A percentile compares a stretch with the other conserved stretches of the same genome.
phyloP scores from a whole-genome alignment of 1,284 basidiomycete genomes.

The Ganoderma multipileum region DNA sequence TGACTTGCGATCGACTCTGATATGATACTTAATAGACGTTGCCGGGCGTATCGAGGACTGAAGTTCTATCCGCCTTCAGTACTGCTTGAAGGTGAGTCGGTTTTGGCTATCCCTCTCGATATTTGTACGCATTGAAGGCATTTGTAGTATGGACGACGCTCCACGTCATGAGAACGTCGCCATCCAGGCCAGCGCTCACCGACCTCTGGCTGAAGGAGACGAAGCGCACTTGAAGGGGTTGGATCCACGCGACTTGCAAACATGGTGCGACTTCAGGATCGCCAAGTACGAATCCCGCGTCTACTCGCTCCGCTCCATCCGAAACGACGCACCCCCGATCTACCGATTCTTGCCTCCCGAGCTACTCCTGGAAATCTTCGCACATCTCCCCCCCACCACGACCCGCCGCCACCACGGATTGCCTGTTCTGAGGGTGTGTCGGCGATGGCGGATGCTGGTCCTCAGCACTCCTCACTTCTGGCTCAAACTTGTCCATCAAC shows the following conservation, averaged over 20 bases:
- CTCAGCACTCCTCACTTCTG: conserved; percentile 4
- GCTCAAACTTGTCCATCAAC: not conserved
- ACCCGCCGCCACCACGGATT: not conserved
- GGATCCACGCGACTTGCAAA: not conserved
- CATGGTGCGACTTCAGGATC: not conserved
- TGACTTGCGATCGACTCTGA: too few relatives aligned
- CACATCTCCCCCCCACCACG: not conserved
- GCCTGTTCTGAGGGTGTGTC: not conserved
- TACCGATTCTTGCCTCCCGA: conserved; percentile 1
- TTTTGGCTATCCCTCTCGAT: not conserved
- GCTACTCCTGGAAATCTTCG: not conserved
- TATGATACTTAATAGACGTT: too few relatives aligned
- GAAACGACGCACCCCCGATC: not conserved
- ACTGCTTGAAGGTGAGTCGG: not conserved
- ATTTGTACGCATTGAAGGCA: not conserved
- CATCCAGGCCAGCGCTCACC: not conserved
- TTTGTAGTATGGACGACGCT: not conserved
- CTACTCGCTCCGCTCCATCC: not conserved
- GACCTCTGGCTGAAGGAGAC: not conserved
- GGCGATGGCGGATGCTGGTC: not conserved
- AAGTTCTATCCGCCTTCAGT: too few relatives aligned
- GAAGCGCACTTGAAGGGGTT: not conserved
- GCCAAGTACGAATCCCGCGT: not conserved
- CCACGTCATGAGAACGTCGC: not conserved
- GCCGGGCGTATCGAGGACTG: too few relatives aligned